phyloP scores from a whole-genome alignment of 2,329 filamentous ascomycete species.

The Dendryphion nanum region DNA sequence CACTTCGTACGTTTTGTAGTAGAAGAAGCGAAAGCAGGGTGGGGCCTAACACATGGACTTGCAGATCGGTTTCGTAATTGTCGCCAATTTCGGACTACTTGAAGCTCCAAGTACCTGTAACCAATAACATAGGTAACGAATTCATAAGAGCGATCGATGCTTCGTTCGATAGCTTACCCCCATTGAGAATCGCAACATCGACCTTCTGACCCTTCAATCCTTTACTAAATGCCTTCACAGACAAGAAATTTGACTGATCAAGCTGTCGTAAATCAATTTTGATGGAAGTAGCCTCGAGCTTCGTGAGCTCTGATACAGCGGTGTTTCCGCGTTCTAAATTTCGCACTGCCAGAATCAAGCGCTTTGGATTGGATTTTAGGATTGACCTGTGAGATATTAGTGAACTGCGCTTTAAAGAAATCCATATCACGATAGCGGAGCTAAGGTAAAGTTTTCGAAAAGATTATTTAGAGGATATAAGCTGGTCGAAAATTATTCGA shows the following conservation, averaged over 20 bases:
- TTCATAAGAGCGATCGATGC: not conserved
- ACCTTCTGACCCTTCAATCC: slow-evolving; percentile 2
- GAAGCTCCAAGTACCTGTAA: slow-evolving; percentile 3
- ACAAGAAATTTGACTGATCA: slow-evolving; percentile 46
- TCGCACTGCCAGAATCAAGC: slow-evolving; percentile 49
- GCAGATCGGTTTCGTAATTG: slow-evolving; percentile 2
- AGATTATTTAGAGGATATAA: too few species aligned
- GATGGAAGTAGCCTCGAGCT: slow-evolving; percentile 10
- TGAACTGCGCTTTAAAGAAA: slow-evolving; percentile 5
- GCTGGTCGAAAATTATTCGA: too few species aligned
- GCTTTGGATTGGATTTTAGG: slow-evolving; percentile 42
- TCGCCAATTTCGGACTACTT: slow-evolving; percentile 1
- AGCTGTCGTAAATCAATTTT: slow-evolving; percentile 44
- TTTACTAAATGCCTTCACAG: slow-evolving; percentile 17
- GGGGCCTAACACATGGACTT: slow-evolving; percentile 2
- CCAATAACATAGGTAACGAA: not conserved
- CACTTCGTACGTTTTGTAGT: slow-evolving; percentile 3
- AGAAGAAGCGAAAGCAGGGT: slow-evolving; percentile 4
- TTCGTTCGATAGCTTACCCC: slow-evolving; percentile 1
- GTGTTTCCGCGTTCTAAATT: slow-evolving; percentile 41
- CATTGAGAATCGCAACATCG: slow-evolving; percentile 4
- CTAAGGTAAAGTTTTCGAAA: too few species aligned
- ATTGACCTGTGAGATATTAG: slow-evolving; percentile 1
- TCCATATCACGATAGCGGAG: too few species aligned
- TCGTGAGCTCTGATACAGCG: slow-evolving; percentile 40